phyloP scores from a whole-genome alignment of 1,139 yeast genomes.

The Trichomonascaceae sp. region DNA sequence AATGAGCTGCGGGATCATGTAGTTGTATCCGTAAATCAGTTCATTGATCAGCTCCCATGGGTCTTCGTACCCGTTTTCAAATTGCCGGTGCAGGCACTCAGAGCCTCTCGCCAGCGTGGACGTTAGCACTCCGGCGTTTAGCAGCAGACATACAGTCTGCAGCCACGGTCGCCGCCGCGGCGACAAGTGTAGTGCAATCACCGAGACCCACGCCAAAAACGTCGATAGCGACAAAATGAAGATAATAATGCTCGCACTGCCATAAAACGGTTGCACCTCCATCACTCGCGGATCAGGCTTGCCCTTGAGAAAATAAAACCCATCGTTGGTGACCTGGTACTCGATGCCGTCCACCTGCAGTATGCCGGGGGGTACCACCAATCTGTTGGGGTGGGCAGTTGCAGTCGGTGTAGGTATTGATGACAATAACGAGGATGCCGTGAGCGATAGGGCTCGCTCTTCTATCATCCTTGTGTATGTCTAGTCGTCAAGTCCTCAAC shows the following conservation, averaged over 20 bases:
- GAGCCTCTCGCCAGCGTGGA: slow-evolving; percentile 19
- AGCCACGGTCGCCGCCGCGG: slow-evolving; percentile 23
- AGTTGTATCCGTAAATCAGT: slow-evolving; percentile 36
- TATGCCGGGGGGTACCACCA: not conserved
- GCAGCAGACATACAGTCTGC: slow-evolving; percentile 22
- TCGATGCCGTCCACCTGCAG: slow-evolving; percentile 29
- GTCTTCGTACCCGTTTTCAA: slow-evolving; percentile 37
- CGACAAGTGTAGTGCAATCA: slow-evolving; percentile 21
- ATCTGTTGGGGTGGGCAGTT: not conserved
- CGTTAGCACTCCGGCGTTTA: slow-evolving; percentile 22
- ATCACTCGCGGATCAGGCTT: not conserved
- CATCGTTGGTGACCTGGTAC: slow-evolving; percentile 1
- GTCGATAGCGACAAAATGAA: slow-evolving; percentile 24
- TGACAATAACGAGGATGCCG: too few species aligned
- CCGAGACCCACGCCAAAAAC: slow-evolving; percentile 24
- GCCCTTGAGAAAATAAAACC: slow-evolving; percentile 2
- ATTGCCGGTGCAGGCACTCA: slow-evolving; percentile 22
- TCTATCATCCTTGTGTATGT: too few species aligned
- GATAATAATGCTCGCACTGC: slow-evolving; percentile 24
- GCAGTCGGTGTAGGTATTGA: too few species aligned
- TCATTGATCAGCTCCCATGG: slow-evolving; percentile 40
- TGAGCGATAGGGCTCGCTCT: too few species aligned
- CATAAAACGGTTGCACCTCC: slow-evolving; percentile 22
- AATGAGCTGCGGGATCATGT: slow-evolving; percentile 50
- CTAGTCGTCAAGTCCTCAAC: too few species aligned